Evolutionary conservation across 106 monocot species (phyloP).

Genomic region (Ottelia alismoides): DNA sequence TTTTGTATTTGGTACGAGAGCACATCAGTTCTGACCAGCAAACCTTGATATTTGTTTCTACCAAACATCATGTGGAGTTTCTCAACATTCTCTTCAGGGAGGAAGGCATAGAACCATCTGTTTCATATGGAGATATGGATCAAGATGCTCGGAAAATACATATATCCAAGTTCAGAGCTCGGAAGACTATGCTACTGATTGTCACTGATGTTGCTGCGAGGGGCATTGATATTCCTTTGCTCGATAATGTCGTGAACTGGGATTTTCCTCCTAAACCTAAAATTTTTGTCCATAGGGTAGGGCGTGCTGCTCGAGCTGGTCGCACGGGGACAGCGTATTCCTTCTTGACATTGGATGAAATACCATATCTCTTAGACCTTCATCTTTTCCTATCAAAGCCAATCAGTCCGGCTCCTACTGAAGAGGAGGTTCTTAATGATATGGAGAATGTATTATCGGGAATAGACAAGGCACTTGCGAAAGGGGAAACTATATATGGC

Average conservation of each 20-base stretch:
- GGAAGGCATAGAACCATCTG: conserved; percentile 62
- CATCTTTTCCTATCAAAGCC: no score
- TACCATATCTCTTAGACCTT: no score
- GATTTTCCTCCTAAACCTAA: conserved; percentile 89
- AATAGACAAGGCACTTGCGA: conserved; percentile 57
- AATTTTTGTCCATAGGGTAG: no score
- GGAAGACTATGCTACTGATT: conserved; percentile 81
- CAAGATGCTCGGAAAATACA: conserved; percentile 86
- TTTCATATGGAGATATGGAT: no score
- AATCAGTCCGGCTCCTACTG: no score
- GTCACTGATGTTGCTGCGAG: no score
- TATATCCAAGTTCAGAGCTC: conserved; percentile 61
- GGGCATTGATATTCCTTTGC: no score
- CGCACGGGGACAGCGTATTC: conserved; percentile 73
- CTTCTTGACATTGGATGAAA: conserved; percentile 71
- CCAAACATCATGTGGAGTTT: no score
- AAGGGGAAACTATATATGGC: conserved; percentile 72
- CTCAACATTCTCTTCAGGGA: conserved; percentile 56
- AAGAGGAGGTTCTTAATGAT: conserved; percentile 60
- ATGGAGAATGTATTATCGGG: conserved; percentile 32
- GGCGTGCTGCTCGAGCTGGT: conserved; percentile 83
- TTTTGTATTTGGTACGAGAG: conserved; percentile 74
- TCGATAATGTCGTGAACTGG: no score
- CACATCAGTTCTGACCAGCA: conserved; percentile 59
- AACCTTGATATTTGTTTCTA: conserved; percentile 72